phyloP scores from a whole-genome alignment of 495 filamentous ascomycete genomes.

The Cladorrhinum samala region DNA sequence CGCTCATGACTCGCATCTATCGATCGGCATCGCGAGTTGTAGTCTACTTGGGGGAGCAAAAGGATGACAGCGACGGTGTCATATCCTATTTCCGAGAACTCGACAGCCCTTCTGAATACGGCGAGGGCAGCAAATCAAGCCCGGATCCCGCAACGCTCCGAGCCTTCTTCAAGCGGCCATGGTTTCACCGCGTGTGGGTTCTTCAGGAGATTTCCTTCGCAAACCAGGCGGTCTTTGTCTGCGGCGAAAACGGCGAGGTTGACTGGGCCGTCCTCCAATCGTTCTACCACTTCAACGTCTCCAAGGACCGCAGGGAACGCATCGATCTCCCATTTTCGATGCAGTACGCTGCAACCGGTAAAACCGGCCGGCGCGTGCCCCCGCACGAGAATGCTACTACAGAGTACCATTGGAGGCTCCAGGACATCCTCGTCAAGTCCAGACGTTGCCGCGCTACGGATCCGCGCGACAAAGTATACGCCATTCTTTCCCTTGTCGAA shows the following conservation, averaged over 20 bases:
- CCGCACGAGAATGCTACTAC: background rate
- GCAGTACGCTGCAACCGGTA: background rate
- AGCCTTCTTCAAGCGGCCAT: background rate
- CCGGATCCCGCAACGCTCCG: background rate
- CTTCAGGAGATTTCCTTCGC: background rate
- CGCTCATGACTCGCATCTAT: background rate
- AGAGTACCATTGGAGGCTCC: background rate
- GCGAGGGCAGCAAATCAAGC: no score
- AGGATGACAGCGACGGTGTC: background rate
- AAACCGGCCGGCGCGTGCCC: background rate
- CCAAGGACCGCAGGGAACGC: background rate
- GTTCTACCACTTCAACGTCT: background rate
- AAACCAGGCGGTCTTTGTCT: background rate
- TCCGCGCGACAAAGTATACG: background rate
- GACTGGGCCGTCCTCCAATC: background rate
- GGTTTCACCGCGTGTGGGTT: background rate
- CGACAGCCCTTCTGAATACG: background rate
- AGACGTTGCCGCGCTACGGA: background rate
- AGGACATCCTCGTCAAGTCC: background rate
- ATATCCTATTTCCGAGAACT: background rate
- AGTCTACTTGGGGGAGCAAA: background rate
- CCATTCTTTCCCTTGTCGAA: background rate
- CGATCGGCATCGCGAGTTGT: background rate
- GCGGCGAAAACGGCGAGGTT: background rate
- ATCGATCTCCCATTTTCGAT: background rate